Percentiles rank a stretch among this genome's conserved stretches.
Conservation (phyloP, 768 basidiomycete species). For the Auriculariales sp. region DNA sequence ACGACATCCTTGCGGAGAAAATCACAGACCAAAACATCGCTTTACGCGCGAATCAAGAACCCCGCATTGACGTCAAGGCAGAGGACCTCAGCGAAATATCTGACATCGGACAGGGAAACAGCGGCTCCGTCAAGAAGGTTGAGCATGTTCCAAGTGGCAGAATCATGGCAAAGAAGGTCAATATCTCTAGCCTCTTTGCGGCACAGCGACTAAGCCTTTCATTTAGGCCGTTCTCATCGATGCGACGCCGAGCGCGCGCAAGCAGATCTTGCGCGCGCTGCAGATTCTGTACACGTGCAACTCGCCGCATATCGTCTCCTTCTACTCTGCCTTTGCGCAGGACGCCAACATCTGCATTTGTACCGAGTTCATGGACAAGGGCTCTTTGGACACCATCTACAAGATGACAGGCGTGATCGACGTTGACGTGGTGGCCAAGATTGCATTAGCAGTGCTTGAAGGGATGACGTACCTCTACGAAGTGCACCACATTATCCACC, state of each 20-base stretch:
- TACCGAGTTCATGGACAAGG: constrained; percentile 95
- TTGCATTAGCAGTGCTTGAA: constrained; percentile 88
- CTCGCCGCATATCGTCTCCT: constrained; percentile 87
- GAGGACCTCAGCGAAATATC: constrained; percentile 83
- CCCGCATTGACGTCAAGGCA: constrained; percentile 63
- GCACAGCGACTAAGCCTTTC: not conserved
- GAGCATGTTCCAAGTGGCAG: constrained; percentile 82
- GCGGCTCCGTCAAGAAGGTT: constrained; percentile 93
- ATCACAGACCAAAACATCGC: constrained; percentile 76
- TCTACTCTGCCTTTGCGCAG: constrained; percentile 89
- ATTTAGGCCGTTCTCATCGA: constrained; percentile 84
- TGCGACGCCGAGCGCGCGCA: constrained; percentile 88
- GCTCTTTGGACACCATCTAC: constrained; percentile 88
- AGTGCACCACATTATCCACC: constrained; percentile 93
- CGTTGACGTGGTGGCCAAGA: constrained; percentile 82
- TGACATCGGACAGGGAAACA: constrained; percentile 92
- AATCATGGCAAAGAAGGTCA: constrained; percentile 95
- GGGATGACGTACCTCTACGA: constrained; percentile 97
- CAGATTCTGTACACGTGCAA: constrained; percentile 99
- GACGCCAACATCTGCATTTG: constrained; percentile 99
- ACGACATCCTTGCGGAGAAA: constrained; percentile 66
- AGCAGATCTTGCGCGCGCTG: constrained; percentile 93
- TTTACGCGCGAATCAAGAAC: constrained; percentile 72
- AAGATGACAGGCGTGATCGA: constrained; percentile 90
- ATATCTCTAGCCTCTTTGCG: not conserved